phyloP scores from a whole-genome alignment of 75 land plant genomes.

The Picea glauca region DNA sequence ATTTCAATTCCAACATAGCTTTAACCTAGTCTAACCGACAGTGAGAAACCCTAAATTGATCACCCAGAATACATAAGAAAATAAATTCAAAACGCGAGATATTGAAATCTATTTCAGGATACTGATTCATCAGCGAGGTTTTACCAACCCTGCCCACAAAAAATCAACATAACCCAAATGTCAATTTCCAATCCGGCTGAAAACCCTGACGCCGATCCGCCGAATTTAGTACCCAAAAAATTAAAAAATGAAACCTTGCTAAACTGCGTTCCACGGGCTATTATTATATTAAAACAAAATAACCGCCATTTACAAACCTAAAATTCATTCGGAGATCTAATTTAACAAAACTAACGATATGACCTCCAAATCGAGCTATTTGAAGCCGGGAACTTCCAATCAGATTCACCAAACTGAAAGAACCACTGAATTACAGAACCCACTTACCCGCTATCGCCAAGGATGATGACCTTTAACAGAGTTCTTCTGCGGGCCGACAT shows the following conservation, averaged over 20 bases:
- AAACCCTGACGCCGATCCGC: constrained; percentile 8
- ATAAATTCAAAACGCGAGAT: neutral
- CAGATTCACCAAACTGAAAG: neutral
- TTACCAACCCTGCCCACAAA: constrained; percentile 68
- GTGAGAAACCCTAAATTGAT: neutral
- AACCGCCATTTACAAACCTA: too few species aligned
- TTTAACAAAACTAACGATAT: too few species aligned
- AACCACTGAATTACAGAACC: neutral
- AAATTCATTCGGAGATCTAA: too few species aligned
- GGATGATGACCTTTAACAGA: constrained; percentile 66
- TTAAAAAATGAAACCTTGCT: neutral
- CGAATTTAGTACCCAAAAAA: neutral
- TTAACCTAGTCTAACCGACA: neutral
- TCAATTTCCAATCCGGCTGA: neutral
- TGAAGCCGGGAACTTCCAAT: too few species aligned
- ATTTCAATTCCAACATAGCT: neutral
- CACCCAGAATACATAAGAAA: neutral
- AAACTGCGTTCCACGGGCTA: too few species aligned
- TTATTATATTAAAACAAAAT: too few species aligned
- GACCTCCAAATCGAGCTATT: too few species aligned
- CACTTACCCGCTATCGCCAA: constrained; percentile 65
- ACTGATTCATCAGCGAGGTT: constrained; percentile 90
- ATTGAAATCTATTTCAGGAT: constrained; percentile 22
- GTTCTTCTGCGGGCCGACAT: constrained; percentile 58
- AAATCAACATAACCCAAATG: constrained; percentile 1